These are phyloP conservation scores for Echinosophora koreensis DNA, from an alignment of 306 rosid genomes.

Conservation along the genomic window DNA sequence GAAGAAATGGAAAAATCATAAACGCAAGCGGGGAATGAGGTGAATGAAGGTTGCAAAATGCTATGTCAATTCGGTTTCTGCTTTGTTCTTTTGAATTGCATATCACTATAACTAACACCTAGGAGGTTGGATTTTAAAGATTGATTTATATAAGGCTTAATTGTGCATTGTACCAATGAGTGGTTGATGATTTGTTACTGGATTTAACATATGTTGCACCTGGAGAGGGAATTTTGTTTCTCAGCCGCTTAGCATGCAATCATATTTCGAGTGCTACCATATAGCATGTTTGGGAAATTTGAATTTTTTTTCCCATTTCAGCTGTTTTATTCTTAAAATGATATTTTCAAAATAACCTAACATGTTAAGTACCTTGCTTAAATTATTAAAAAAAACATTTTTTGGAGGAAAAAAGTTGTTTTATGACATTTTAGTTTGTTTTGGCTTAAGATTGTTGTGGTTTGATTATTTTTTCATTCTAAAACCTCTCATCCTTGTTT, in stretches of 20 bases:
- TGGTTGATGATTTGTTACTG: constrained; percentile 42
- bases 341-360: no score
- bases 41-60: constrained; percentile 50
- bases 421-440: no score
- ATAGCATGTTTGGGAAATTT: no score
- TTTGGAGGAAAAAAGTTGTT: no score
- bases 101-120: background rate
- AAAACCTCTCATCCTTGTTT: no score
- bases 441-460: no score
- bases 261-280: background rate
- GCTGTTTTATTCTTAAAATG: no score
- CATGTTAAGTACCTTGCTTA: no score
- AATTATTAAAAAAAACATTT: no score
- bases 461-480: no score
- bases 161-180: constrained; percentile 29
- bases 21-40: constrained; percentile 48
- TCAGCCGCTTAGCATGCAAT: constrained; percentile 26
- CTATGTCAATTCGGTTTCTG: constrained; percentile 10
- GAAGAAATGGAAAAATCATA: background rate
- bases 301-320: no score
- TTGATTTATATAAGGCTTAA: background rate
- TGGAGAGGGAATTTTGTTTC: constrained; percentile 18
- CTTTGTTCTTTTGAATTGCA: constrained; percentile 4
- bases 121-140: background rate
- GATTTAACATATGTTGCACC: constrained; percentile 23